Base-by-base conservation (phyloP, 352 stramenopile genomes). In the Phytophthora parvispora region DNA sequence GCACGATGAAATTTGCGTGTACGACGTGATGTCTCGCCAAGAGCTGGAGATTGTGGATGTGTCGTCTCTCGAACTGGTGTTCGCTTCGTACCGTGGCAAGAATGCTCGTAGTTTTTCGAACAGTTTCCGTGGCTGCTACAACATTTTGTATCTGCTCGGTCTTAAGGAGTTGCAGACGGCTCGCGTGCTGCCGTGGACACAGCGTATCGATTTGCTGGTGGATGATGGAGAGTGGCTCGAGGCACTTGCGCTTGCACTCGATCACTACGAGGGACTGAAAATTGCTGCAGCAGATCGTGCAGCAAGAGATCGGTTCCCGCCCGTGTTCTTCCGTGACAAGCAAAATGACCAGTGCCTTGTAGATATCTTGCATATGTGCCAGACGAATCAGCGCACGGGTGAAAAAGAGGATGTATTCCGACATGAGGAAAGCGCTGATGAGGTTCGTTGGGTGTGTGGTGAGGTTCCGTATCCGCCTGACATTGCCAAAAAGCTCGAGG, bases 211-310 rank as follows among this genome's bases (percentile, higher is more conserved):
- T 55, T 95, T 91, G 40, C 76, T 99, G 16, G 93, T 99, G 51
- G 92, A 98, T 56, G 93, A 98, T 69, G 97, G 97, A 45, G 96
- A 99, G 78, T 99, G 97, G 97, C 84, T 99, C 6, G 96, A 99
- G 74, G 97, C 97, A 3, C 86, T 99, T 16, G 95, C 96, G 27
- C 78, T 99, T n/a, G 94, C 96, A 7, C 79, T 99, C 32, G 96
- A 99, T 74, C 93, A 99, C 65, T 99, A 98, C 45, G 95, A 99
- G 84, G 95, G 91, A 29, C 67, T 98, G 3, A 95, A 96, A 56
- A 81, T 93, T 16, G 88, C 88, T 2, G 89, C 89, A 0, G 82
- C 86, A 4, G 88, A 94, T 53, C 83, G 89, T 43, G 89, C 89
- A n/a, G 87, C 89, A 22, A 87, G 89, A 25, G 89, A 96, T 58